Percentiles rank a stretch among this genome's conserved stretches.
Evolutionary conservation across 2,329 filamentous ascomycete species (phyloP).

Genomic region (Trichoderma cornu-damae): DNA sequence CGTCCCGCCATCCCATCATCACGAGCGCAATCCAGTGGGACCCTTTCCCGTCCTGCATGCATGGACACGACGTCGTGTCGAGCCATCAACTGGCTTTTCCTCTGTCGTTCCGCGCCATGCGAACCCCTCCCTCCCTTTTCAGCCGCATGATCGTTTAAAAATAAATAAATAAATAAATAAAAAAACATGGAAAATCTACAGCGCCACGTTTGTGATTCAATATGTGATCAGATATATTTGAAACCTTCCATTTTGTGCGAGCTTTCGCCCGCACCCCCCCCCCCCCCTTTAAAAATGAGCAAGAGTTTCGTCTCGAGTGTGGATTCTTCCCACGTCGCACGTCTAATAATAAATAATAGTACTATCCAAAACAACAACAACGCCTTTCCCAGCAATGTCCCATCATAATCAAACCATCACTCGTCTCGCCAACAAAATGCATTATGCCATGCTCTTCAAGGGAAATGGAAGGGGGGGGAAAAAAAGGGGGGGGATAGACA

Average conservation of each 20-base stretch:
- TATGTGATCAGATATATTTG: slow-evolving; percentile 7
- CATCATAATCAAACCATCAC: slow-evolving; percentile 1
- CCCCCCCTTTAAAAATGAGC: too few species aligned
- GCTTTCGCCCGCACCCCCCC: too few species aligned
- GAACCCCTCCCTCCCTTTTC: not conserved
- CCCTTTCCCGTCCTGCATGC: not conserved
- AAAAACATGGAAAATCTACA: too few species aligned
- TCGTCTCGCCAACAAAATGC: slow-evolving; percentile 10
- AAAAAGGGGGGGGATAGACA: not conserved
- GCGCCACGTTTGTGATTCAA: not conserved
- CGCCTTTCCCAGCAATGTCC: not conserved
- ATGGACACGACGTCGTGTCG: not conserved
- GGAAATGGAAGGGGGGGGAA: not conserved
- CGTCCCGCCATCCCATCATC: not conserved
- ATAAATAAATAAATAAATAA: too few species aligned
- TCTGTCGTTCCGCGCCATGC: slow-evolving; percentile 4
- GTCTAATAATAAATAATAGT: not conserved
- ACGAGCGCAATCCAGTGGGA: not conserved
- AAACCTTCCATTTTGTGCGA: not conserved
- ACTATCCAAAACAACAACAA: too few species aligned
- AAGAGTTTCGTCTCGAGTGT: not conserved
- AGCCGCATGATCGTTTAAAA: not conserved
- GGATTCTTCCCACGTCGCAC: not conserved
- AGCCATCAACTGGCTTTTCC: not conserved
- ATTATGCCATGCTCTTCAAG: slow-evolving; percentile 12